Percentiles rank a stretch among this genome's conserved stretches.
Conservation (phyloP, 345 rosid genomes). For the Hibiscus mutabilis region DNA sequence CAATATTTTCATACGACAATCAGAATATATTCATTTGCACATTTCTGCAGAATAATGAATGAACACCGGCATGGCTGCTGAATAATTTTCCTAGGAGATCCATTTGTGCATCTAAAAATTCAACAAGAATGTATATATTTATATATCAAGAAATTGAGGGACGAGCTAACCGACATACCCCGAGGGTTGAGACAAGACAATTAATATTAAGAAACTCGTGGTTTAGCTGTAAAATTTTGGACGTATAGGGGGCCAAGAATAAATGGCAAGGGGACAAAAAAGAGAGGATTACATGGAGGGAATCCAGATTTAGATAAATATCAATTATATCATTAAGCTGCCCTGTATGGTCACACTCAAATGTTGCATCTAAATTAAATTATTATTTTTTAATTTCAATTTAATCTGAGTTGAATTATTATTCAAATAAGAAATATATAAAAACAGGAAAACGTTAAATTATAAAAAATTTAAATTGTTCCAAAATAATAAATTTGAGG, state of each 20-base stretch:
- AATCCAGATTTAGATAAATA: conserved; percentile 33
- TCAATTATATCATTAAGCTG: conserved; percentile 22
- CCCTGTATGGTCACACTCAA: conserved; percentile 17
- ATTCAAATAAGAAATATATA: too few species aligned
- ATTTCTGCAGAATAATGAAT: not conserved
- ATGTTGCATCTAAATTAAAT: conserved; percentile 7
- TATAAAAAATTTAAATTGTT: too few species aligned
- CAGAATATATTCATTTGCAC: not conserved
- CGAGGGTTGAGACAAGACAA: not conserved
- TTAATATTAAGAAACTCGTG: conserved; percentile 12
- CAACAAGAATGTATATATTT: not conserved
- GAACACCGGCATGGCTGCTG: not conserved
- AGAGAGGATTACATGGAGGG: conserved; percentile 26
- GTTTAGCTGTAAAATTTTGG: conserved; percentile 16
- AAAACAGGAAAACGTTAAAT: too few species aligned
- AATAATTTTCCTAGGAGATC: not conserved
- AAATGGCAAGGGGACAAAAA: conserved; percentile 31
- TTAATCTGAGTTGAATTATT: too few species aligned
- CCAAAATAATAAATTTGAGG: too few species aligned
- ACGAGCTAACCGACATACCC: conserved; percentile 3
- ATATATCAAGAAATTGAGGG: not conserved
- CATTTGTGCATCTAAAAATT: not conserved
- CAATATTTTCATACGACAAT: not conserved
- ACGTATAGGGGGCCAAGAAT: conserved; percentile 17
- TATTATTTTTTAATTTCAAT: too few species aligned